Evolutionary conservation across 129 eudicot genomes (phyloP).

Genomic region (Tagetes patula): DNA sequence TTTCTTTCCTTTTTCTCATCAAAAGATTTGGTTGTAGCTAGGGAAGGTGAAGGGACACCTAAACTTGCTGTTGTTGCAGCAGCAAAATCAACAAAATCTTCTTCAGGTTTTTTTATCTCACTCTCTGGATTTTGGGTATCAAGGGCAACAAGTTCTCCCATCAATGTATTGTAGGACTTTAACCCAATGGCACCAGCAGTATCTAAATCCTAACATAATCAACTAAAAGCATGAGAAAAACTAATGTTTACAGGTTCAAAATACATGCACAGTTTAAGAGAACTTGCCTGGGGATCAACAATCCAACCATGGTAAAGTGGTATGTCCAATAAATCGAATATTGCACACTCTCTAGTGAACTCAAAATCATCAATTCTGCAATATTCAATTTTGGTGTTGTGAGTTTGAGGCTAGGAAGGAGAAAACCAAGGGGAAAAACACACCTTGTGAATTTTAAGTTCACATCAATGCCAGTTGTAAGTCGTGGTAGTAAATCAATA

Average conservation of each 20-base stretch:
- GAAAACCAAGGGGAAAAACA: background rate
- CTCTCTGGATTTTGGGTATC: constrained; percentile 50
- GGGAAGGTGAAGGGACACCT: constrained; percentile 85
- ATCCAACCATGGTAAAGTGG: constrained; percentile 98
- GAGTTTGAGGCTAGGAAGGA: background rate
- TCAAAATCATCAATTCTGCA: constrained; percentile 92
- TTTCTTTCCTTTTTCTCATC: constrained; percentile 54
- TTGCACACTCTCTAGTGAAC: constrained; percentile 87
- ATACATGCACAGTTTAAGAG: constrained; percentile 9
- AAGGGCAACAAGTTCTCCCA: constrained; percentile 84
- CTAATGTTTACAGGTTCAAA: constrained; percentile 1
- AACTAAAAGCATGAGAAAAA: constrained; percentile 7
- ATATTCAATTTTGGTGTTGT: background rate
- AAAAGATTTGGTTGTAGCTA: constrained; percentile 65
- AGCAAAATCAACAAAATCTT: constrained; percentile 79
- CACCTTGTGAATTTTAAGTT: constrained; percentile 82
- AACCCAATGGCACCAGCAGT: constrained; percentile 72
- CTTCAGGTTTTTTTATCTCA: constrained; percentile 45
- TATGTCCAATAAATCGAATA: constrained; percentile 84
- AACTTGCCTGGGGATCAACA: constrained; percentile 90
- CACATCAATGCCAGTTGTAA: constrained; percentile 92
- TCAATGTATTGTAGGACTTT: constrained; percentile 79
- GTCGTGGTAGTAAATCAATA: constrained; percentile 84
- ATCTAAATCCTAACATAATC: constrained; percentile 55
- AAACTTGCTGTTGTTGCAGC: constrained; percentile 92